Percentiles rank a stretch among this genome's conserved stretches.
Conservation (phyloP, 73 alveolate genomes). For the Blepharisma japonicum region DNA sequence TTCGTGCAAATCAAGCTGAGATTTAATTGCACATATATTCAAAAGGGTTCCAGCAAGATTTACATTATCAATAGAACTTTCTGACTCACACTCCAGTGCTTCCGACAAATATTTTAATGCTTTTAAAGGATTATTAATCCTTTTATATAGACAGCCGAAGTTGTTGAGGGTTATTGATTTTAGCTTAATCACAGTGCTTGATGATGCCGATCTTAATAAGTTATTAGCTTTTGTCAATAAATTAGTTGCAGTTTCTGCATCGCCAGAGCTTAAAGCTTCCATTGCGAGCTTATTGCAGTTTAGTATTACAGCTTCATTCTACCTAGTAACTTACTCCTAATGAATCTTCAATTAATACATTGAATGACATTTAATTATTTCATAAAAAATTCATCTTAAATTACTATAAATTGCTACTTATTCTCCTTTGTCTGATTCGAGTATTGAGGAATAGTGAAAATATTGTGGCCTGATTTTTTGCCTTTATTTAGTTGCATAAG, state of each 20-base stretch:
- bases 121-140: background rate
- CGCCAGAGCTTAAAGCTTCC: background rate
- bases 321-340: background rate
- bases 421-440: too few relatives aligned
- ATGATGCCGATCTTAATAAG: background rate
- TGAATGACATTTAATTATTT: too few relatives aligned
- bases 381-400: too few relatives aligned
- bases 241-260: background rate
- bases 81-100: background rate
- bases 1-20: constrained; percentile 61
- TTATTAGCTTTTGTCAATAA: background rate
- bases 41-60: constrained; percentile 69
- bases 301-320: constrained; percentile 11
- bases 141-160: background rate
- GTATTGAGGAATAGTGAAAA: too few relatives aligned
- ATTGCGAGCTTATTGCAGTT: background rate
- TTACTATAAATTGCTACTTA: too few relatives aligned
- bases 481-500: too few relatives aligned
- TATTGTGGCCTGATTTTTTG: too few relatives aligned
- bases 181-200: background rate
- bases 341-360: too few relatives aligned
- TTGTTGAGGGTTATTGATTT: constrained; percentile 3
- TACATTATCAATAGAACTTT: background rate
- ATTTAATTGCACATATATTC: constrained; percentile 68
- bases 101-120: background rate